Evolutionary conservation across 1,139 yeast species (phyloP).

Genomic region (Blastobotrys elegans): DNA sequence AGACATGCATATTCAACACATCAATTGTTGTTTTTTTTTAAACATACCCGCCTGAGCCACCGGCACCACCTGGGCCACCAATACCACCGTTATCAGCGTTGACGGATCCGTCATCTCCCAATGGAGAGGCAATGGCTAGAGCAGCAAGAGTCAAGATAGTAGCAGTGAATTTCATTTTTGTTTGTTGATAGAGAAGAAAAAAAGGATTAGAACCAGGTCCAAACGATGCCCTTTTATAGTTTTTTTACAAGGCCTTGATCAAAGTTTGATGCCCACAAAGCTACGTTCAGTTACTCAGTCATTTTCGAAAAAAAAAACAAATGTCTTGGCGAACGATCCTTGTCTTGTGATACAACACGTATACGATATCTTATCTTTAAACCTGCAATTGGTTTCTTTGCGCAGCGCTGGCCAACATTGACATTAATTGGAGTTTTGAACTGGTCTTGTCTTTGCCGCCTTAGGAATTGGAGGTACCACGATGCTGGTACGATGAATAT

Average conservation of each 20-base stretch:
- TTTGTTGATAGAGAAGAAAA: neutral
- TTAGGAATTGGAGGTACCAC: too few species aligned
- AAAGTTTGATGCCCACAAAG: too few species aligned
- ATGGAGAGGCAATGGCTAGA: neutral
- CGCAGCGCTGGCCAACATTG: too few species aligned
- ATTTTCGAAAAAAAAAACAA: too few species aligned
- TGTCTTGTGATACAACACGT: neutral
- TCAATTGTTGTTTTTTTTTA: too few species aligned
- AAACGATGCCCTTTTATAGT: neutral
- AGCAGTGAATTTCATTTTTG: conserved; percentile 2
- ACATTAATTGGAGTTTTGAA: neutral
- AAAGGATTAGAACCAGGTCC: neutral
- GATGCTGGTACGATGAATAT: too few species aligned
- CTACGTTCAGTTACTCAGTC: too few species aligned
- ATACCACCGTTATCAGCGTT: conserved; percentile 6
- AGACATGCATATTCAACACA: too few species aligned
- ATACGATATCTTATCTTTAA: too few species aligned
- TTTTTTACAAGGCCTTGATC: neutral
- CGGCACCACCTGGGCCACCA: conserved; percentile 9
- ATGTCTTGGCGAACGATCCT: neutral
- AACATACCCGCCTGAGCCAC: conserved; percentile 5
- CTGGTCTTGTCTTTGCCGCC: neutral
- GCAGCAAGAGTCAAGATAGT: conserved; percentile 1
- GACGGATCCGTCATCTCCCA: neutral
- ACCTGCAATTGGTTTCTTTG: too few species aligned